These are phyloP conservation scores for Cinchona pubescens DNA, from an alignment of 257 asterid species.

Conservation along the genomic window DNA sequence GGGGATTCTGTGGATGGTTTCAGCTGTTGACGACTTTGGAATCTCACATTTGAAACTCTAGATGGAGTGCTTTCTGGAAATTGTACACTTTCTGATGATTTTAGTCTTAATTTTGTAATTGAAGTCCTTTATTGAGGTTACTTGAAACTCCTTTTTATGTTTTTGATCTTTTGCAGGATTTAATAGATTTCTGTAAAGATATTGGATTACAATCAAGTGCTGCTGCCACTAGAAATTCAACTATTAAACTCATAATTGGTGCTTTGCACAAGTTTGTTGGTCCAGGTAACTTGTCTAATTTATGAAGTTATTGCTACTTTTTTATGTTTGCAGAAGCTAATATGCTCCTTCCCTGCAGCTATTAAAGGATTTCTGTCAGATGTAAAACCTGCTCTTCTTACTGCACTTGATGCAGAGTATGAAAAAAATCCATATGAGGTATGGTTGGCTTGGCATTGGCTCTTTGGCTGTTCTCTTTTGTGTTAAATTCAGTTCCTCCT, in stretches of 20 bases:
- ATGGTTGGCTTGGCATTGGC: constrained; percentile 13
- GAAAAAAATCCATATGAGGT: constrained; percentile 98
- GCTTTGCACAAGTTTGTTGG: constrained; percentile 93
- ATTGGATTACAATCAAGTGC: constrained; percentile 96
- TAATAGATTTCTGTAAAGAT: constrained; percentile 97
- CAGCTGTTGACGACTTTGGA: constrained; percentile 91
- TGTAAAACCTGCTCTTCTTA: constrained; percentile 96
- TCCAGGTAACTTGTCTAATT: constrained; percentile 65
- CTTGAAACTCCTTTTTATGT: neutral
- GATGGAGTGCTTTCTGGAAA: constrained; percentile 35
- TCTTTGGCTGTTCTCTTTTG: constrained; percentile 2
- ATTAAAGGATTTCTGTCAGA: constrained; percentile 88
- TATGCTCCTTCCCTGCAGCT: constrained; percentile 46
- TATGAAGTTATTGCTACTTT: constrained; percentile 9
- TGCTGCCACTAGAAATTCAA: constrained; percentile 92
- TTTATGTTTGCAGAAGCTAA: constrained; percentile 27
- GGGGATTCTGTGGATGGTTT: constrained; percentile 94
- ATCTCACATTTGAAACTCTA: constrained; percentile 71
- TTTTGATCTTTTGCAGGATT: constrained; percentile 55
- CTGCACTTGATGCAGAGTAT: constrained; percentile 94
- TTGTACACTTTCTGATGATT: neutral
- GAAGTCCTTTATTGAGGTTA: neutral
- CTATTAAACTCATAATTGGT: constrained; percentile 88
- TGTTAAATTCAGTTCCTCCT: constrained; percentile 15
- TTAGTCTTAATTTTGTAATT: neutral